Evolutionary conservation across 495 filamentous ascomycete genomes (phyloP).

Genomic region (Bryoglossum gracile): DNA sequence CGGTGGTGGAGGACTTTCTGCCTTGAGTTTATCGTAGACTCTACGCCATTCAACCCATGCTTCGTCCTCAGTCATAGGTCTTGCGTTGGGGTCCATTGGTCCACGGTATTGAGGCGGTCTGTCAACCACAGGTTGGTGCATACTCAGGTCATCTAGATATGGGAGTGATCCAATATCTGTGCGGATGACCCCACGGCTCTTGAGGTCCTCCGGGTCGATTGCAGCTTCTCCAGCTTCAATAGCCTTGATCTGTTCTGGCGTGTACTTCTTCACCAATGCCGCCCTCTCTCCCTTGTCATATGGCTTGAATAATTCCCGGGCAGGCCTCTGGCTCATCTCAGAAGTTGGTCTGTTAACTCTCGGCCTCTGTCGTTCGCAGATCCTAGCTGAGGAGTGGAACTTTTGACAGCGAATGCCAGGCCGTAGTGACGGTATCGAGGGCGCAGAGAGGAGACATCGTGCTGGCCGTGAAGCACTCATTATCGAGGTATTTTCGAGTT

Average conservation of each 20-base stretch:
- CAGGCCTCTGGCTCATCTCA: conserved; percentile 23
- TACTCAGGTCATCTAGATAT: conserved; percentile 84
- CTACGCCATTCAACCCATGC: background rate
- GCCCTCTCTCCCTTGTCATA: conserved; percentile 67
- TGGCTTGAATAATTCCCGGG: conserved; percentile 43
- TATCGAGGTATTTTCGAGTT: conserved; percentile 11
- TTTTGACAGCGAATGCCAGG: conserved; percentile 42
- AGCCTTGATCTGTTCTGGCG: conserved; percentile 71
- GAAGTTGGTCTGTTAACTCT: conserved; percentile 30
- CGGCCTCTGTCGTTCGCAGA: conserved; percentile 27
- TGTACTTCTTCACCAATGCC: conserved; percentile 58
- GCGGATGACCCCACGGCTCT: conserved; percentile 59
- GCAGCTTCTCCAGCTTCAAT: conserved; percentile 80
- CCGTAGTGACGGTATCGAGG: conserved; percentile 35
- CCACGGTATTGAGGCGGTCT: conserved; percentile 29
- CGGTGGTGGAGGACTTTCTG: background rate
- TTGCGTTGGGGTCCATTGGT: conserved; percentile 47
- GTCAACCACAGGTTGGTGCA: conserved; percentile 70
- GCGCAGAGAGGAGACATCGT: conserved; percentile 49
- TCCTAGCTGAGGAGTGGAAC: conserved; percentile 43
- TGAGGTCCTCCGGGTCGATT: conserved; percentile 71
- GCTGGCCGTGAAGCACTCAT: conserved; percentile 56
- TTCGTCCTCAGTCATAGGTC: conserved; percentile 44
- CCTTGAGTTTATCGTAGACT: background rate
- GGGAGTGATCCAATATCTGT: conserved; percentile 61